phyloP scores from a whole-genome alignment of 164 flowering plant species.

The Tinospora cordifolia region DNA sequence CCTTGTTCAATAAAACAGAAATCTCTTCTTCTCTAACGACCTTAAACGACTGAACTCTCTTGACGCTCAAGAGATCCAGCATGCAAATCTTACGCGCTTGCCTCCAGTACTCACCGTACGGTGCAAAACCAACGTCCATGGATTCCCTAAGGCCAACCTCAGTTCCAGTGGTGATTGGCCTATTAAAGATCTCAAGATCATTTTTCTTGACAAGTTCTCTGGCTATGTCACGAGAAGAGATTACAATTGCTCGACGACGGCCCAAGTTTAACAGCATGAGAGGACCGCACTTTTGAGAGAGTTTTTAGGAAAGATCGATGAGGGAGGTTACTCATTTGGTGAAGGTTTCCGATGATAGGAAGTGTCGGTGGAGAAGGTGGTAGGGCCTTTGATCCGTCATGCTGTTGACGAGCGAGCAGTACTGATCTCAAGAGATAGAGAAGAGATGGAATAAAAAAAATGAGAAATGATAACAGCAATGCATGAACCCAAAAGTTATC shows the following conservation, averaged over 20 bases:
- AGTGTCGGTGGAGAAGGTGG: conserved; percentile 7
- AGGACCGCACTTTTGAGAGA: conserved; percentile 1
- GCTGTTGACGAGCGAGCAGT: neutral
- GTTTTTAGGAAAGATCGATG: conserved; percentile 2
- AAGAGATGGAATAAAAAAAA: neutral
- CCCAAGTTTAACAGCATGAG: conserved; percentile 8
- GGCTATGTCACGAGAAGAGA: conserved; percentile 10
- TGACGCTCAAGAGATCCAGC: conserved; percentile 5
- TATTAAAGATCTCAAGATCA: conserved; percentile 1
- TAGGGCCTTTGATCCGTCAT: neutral
- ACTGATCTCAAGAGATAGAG: neutral
- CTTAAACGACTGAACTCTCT: conserved; percentile 12
- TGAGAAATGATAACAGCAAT: neutral
- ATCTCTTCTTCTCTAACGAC: conserved; percentile 7
- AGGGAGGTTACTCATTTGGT: neutral
- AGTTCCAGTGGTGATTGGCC: neutral
- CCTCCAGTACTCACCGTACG: conserved; percentile 14
- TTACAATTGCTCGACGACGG: neutral
- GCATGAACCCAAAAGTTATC: too few relatives aligned
- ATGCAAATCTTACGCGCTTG: conserved; percentile 7
- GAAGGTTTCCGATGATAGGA: conserved; percentile 10
- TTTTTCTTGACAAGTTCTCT: conserved; percentile 12
- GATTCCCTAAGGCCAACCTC: neutral
- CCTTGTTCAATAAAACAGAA: conserved; percentile 1
- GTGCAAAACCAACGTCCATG: neutral